phyloP scores from a whole-genome alignment of 2,329 filamentous ascomycete species.

The Aspergillus glaucus region DNA sequence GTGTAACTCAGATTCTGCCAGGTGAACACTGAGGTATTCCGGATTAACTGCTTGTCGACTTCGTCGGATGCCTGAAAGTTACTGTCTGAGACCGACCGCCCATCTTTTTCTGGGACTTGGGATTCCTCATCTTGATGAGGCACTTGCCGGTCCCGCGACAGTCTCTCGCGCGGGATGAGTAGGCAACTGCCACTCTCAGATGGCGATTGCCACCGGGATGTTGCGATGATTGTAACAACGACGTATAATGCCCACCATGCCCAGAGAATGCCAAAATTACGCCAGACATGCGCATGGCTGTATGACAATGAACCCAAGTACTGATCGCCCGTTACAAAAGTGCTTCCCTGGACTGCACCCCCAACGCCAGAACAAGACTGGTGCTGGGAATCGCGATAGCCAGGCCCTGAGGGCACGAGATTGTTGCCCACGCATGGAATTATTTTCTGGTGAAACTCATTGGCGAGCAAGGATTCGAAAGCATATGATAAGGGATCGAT shows the following conservation, averaged over 20 bases:
- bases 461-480: constrained; percentile 33
- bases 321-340: constrained; percentile 50
- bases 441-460: constrained; percentile 30
- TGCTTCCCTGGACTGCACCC: constrained; percentile 48
- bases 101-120: constrained; percentile 20
- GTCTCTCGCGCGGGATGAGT: constrained; percentile 57
- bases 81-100: constrained; percentile 10
- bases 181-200: constrained; percentile 50
- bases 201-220: constrained; percentile 50
- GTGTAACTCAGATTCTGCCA: constrained; percentile 69
- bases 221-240: constrained; percentile 52
- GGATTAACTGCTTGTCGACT: constrained; percentile 44
- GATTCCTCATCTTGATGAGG: constrained; percentile 47
- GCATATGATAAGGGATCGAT: constrained; percentile 34
- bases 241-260: constrained; percentile 59
- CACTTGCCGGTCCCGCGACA: constrained; percentile 30
- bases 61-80: constrained; percentile 13
- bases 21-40: constrained; percentile 64
- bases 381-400: constrained; percentile 19
- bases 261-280: constrained; percentile 58
- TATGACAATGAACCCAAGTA: constrained; percentile 54
- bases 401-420: constrained; percentile 28
- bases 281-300: constrained; percentile 48
- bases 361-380: constrained; percentile 34
- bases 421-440: constrained; percentile 33